These are phyloP conservation scores for Aspergillus coremiiformis DNA, from an alignment of 495 filamentous ascomycete species.

Conservation along the genomic window DNA sequence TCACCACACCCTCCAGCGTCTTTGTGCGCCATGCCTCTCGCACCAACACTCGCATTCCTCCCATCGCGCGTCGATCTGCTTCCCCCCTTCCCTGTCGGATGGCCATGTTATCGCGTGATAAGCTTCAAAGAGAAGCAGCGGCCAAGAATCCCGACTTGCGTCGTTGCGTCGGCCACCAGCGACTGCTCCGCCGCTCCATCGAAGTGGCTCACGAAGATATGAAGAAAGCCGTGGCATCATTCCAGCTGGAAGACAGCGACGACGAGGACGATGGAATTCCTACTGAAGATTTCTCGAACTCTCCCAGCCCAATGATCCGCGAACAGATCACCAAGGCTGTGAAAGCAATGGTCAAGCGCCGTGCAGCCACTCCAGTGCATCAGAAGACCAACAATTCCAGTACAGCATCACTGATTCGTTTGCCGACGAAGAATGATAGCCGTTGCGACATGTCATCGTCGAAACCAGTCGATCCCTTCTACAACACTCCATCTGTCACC, in stretches of 20 bases:
- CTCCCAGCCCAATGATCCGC: conserved; percentile 5
- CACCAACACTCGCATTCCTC: conserved; percentile 16
- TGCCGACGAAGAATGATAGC: background rate
- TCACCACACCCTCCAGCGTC: background rate
- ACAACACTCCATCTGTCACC: background rate
- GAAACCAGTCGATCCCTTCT: background rate
- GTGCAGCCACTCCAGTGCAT: background rate
- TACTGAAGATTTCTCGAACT: conserved; percentile 1
- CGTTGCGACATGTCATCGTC: background rate
- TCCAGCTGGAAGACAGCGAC: conserved; percentile 9
- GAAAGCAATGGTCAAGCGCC: conserved; percentile 7
- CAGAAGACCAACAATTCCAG: background rate
- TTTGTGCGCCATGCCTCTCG: conserved; percentile 9
- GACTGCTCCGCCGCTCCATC: conserved; percentile 15
- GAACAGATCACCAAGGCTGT: conserved; percentile 12
- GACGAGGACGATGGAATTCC: conserved; percentile 1
- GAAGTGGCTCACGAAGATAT: conserved; percentile 15
- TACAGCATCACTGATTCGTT: background rate
- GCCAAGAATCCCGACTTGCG: conserved; percentile 19
- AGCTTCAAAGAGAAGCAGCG: conserved; percentile 14
- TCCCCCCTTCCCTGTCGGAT: conserved; percentile 10
- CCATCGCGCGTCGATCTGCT: conserved; percentile 9
- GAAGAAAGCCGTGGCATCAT: conserved; percentile 6
- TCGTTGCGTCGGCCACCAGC: conserved; percentile 20
- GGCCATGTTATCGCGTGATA: conserved; percentile 15